Conservation (phyloP, 73 alveolate genomes). For the Uronychia binucleata region DNA sequence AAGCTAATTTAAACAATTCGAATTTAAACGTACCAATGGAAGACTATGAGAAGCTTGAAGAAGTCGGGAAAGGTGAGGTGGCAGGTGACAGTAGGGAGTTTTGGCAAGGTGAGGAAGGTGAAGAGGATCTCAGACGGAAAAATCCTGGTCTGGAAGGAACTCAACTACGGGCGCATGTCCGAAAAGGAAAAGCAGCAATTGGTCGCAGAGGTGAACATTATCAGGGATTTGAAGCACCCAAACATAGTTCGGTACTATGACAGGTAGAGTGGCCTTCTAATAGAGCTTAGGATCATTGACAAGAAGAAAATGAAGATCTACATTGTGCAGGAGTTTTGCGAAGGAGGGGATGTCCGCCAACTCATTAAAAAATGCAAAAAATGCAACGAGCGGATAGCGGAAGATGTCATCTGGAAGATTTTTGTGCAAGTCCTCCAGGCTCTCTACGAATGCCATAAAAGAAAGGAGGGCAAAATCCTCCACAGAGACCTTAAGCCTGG, state of each 20-base stretch:
- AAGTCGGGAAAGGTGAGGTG: slow-evolving; percentile 85
- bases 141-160: slow-evolving; percentile 94
- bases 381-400: slow-evolving; percentile 73
- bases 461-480: slow-evolving; percentile 76
- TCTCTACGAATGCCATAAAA: slow-evolving; percentile 75
- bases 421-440: slow-evolving; percentile 78
- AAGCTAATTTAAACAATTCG: slow-evolving; percentile 41
- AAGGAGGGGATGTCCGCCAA: slow-evolving; percentile 92
- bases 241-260: slow-evolving; percentile 94
- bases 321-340: slow-evolving; percentile 95
- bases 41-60: slow-evolving; percentile 81
- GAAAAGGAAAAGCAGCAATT: slow-evolving; percentile 93
- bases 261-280: no score
- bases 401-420: slow-evolving; percentile 89
- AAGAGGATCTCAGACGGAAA: slow-evolving; percentile 88
- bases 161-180: slow-evolving; percentile 89
- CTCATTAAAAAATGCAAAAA: slow-evolving; percentile 72
- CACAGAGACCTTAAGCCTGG: slow-evolving; percentile 94
- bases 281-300: slow-evolving; percentile 86
- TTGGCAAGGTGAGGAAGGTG: slow-evolving; percentile 90
- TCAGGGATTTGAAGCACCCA: slow-evolving; percentile 92
- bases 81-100: no score
- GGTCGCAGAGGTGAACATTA: slow-evolving; percentile 91
- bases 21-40: no score
- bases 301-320: slow-evolving; percentile 72